A percentile compares a stretch with the other conserved stretches of the same genome.
phyloP scores from a whole-genome alignment of 768 basidiomycete species.

The Phylloporus arenicola region DNA sequence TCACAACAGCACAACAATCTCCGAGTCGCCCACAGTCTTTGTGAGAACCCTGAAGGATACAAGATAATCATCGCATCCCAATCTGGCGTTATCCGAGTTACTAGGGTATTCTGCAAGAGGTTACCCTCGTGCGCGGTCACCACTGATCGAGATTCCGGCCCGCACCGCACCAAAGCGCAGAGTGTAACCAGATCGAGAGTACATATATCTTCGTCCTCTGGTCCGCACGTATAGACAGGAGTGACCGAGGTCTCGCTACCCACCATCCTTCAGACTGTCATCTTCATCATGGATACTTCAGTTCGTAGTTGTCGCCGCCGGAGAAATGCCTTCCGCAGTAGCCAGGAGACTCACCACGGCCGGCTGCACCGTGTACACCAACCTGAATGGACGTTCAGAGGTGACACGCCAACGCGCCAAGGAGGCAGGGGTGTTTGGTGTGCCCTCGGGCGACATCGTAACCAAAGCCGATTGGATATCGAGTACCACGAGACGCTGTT shows the following conservation, averaged over 20 bases:
- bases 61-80: not conserved
- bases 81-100: constrained; percentile 1
- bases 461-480: constrained; percentile 41
- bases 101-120: constrained; percentile 6
- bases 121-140: constrained; percentile 9
- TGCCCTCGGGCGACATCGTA: constrained; percentile 34
- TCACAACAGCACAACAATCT: not conserved
- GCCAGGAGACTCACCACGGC: constrained; percentile 40
- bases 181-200: not conserved
- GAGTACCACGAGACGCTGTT: constrained; percentile 50
- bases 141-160: constrained; percentile 15
- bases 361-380: constrained; percentile 53
- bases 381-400: constrained; percentile 49
- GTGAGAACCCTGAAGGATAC: not conserved
- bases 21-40: not conserved
- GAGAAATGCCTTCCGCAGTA: constrained; percentile 57
- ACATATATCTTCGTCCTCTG: not conserved
- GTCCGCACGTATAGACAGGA: not conserved
- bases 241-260: constrained; percentile 11
- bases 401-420: constrained; percentile 44
- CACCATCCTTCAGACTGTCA: constrained; percentile 3
- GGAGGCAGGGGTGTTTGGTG: constrained; percentile 47
- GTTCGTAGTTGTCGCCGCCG: constrained; percentile 50
- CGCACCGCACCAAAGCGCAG: not conserved
- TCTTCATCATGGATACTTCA: constrained; percentile 18